These are phyloP conservation scores for Citrullus colocynthis DNA, from an alignment of 306 rosid species.

Conservation along the genomic window DNA sequence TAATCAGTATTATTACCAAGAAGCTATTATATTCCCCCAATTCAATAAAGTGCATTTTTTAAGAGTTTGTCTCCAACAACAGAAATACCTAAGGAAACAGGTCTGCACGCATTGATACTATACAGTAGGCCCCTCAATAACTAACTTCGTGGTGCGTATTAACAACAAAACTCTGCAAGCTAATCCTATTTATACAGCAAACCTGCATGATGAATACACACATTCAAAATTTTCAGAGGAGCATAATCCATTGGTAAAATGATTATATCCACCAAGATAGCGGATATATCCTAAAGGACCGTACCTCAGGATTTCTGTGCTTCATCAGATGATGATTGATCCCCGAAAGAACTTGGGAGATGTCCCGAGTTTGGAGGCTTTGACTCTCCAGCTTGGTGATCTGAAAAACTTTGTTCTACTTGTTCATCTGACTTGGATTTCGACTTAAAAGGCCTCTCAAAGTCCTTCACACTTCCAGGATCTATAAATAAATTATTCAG, in stretches of 20 bases:
- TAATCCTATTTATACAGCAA: conserved; percentile 3
- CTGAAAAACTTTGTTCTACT: conserved; percentile 31
- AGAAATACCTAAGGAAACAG: neutral
- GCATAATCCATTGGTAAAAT: neutral
- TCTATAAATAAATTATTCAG: conserved; percentile 42
- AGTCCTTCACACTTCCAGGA: conserved; percentile 47
- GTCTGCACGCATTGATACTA: neutral
- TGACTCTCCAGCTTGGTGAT: conserved; percentile 29
- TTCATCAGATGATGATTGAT: conserved; percentile 32
- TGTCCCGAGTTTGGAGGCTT: conserved; percentile 21
- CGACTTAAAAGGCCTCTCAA: conserved; percentile 49
- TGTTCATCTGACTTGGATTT: conserved; percentile 30
- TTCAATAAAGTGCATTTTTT: neutral
- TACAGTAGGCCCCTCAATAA: neutral
- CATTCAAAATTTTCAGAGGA: neutral
- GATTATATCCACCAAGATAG: neutral
- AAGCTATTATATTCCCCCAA: neutral
- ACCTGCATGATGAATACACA: neutral
- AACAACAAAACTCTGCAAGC: neutral
- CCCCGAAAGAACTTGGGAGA: conserved; percentile 29
- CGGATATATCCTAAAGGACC: neutral
- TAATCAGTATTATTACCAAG: neutral
- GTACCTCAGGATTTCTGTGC: conserved; percentile 16
- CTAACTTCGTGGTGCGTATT: neutral
- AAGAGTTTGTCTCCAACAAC: neutral